Conservation (phyloP, 768 basidiomycete genomes). For the Agrocybe pediades region DNA sequence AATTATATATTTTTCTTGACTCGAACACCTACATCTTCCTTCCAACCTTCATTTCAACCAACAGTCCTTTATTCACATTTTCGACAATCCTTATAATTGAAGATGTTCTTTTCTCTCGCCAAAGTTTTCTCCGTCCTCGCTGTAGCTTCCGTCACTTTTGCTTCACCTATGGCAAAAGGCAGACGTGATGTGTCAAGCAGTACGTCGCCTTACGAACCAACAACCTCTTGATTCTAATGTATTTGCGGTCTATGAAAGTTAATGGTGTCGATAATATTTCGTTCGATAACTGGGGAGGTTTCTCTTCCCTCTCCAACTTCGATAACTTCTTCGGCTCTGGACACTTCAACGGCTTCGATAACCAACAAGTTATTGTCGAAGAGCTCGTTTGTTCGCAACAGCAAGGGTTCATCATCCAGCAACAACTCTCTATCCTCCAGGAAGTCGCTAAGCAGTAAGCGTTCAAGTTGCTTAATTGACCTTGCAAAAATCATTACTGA, state of each 20-base stretch:
- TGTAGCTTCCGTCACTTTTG: constrained; percentile 6
- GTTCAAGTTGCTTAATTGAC: background rate
- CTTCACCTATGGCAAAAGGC: constrained; percentile 13
- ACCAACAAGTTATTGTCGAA: constrained; percentile 1
- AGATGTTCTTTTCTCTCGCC: constrained; percentile 13
- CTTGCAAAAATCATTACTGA: background rate
- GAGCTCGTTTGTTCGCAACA: constrained; percentile 10
- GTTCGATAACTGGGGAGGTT: constrained; percentile 41
- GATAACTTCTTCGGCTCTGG: constrained; percentile 47
- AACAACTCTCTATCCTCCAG: constrained; percentile 43
- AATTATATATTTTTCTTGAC: constrained; percentile 7
- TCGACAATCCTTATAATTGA: constrained; percentile 7
- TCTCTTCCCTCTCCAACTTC: constrained; percentile 36
- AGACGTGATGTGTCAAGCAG: constrained; percentile 8
- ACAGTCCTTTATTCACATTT: background rate
- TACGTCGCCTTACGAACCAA: background rate
- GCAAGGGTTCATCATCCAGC: constrained; percentile 47
- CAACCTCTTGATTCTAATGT: background rate
- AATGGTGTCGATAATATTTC: constrained; percentile 17
- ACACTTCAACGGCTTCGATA: constrained; percentile 42
- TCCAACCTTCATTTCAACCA: background rate
- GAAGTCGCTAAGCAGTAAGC: constrained; percentile 47
- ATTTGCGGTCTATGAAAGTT: too few relatives aligned
- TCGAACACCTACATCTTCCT: constrained; percentile 1
- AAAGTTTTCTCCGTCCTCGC: constrained; percentile 14